Evolutionary conservation across 208 protist species (phyloP).

Genomic region (Trypanosoma rangeli): DNA sequence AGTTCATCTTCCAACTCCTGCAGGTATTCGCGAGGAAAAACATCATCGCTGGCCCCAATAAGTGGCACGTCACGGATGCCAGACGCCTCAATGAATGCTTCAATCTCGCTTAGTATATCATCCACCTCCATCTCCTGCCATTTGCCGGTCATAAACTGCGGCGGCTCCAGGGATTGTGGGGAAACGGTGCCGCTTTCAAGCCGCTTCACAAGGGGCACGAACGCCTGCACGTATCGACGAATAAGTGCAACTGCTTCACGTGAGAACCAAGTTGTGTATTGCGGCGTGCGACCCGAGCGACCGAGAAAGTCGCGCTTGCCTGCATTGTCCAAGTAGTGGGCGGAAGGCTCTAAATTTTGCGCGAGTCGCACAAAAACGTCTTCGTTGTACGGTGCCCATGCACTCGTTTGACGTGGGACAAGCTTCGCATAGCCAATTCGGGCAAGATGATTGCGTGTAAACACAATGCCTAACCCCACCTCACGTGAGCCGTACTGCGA

Average conservation of each 20-base stretch:
- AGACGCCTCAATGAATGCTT: constrained; percentile 49
- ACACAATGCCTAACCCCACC: constrained; percentile 82
- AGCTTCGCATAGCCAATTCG: constrained; percentile 86
- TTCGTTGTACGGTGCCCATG: constrained; percentile 63
- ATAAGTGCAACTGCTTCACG: constrained; percentile 61
- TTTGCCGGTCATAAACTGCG: constrained; percentile 67
- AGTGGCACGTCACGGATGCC: constrained; percentile 69
- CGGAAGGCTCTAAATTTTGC: constrained; percentile 51
- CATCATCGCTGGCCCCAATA: constrained; percentile 73
- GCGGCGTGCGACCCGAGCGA: constrained; percentile 40
- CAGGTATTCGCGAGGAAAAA: constrained; percentile 57
- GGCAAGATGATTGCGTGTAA: constrained; percentile 57
- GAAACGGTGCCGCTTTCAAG: constrained; percentile 56
- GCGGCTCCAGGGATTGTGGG: constrained; percentile 62
- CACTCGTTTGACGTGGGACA: constrained; percentile 56
- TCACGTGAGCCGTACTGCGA: constrained; percentile 84
- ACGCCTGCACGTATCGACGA: constrained; percentile 53
- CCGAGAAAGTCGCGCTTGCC: constrained; percentile 65
- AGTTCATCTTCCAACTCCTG: constrained; percentile 64
- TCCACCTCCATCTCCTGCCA: constrained; percentile 61
- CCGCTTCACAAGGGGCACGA: constrained; percentile 68
- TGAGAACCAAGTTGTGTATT: constrained; percentile 82
- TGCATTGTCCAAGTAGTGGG: constrained; percentile 65
- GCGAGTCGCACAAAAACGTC: constrained; percentile 76
- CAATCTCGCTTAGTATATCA: constrained; percentile 76